Base-by-base conservation (phyloP, 352 stramenopile species). In the Globisporangium cystogenes region DNA sequence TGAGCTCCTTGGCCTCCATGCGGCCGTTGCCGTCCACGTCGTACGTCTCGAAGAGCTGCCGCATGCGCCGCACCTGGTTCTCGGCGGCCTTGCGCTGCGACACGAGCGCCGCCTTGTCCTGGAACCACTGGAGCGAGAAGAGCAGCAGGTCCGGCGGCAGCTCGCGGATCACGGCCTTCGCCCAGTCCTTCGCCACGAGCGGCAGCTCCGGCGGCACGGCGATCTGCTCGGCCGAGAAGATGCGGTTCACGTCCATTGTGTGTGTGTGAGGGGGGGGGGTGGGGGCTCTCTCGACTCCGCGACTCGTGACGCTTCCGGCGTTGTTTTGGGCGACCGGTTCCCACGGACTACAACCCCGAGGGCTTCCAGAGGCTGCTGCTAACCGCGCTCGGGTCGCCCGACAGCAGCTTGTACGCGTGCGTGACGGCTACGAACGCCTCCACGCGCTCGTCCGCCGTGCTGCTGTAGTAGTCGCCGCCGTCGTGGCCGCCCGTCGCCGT, bases 191-290 rank as follows among this genome's bases (percentile, higher is more conserved):
- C 35, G 96, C 66, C 46, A 97, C 72, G 7, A 74, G 60, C 26
- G 88, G 87, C 14, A 97, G 70, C 39, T 96, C 90, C 0, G 85
- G 73, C 10, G 85, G 80, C 63, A 97, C 87, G 0, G 76, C 83
- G 59, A 97, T 96, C 61, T 97, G 90, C 67, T 97, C 88, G 10
- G 88, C 88, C 43, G 74, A 91, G 60, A 97, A 97, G 46, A 97
- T 96, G 48, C 88, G 82, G 59, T 96, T 96, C 65, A 93, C 83
- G 55, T 97, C 87, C 88, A 97, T 96, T 35, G 23, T 35, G 40
- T n/a, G n/a, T n/a, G n/a, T n/a, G n/a, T n/a, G n/a, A n/a, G n/a
- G n/a, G n/a, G n/a, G n/a, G n/a, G n/a, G n/a, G n/a, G n/a, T n/a
- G n/a, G n/a, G n/a, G n/a, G n/a, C n/a, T 10, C n/a, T 4, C 31